Conservation (phyloP, 352 stramenopile species). For the Phytophthora agathidicida region DNA sequence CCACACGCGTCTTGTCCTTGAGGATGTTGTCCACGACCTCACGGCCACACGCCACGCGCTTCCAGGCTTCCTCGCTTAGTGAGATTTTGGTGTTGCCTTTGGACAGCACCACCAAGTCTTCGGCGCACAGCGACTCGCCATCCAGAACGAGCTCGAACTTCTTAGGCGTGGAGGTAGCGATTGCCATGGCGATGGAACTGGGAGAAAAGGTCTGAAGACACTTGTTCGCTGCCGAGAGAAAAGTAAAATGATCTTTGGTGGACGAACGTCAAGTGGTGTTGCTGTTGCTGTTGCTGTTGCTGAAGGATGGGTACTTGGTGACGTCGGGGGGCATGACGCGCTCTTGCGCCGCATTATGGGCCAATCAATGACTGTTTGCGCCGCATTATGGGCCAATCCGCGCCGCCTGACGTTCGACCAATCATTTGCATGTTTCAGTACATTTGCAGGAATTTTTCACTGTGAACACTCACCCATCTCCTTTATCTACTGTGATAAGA, state of each 20-base stretch:
- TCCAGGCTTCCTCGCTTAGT: conserved; percentile 73
- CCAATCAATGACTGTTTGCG: too few relatives aligned
- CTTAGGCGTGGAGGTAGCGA: conserved; percentile 7
- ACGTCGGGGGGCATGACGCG: conserved; percentile 25
- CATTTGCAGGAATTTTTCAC: too few relatives aligned
- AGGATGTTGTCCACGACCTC: conserved; percentile 91
- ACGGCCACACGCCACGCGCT: conserved; percentile 68
- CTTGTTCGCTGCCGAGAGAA: conserved; percentile 26
- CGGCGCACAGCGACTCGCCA: conserved; percentile 66
- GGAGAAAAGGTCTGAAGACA: not conserved
- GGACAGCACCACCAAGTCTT: conserved; percentile 77
- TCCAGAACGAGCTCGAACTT: conserved; percentile 56
- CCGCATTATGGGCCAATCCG: too few relatives aligned
- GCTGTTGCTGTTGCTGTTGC: conserved; percentile 21
- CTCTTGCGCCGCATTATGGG: conserved; percentile 9
- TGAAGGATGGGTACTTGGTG: conserved; percentile 11
- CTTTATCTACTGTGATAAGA: too few relatives aligned
- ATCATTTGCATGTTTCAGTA: too few relatives aligned
- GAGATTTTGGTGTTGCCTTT: conserved; percentile 61
- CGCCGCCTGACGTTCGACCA: too few relatives aligned
- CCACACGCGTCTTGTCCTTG: conserved; percentile 74
- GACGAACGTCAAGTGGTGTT: conserved; percentile 5
- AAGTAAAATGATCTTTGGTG: conserved; percentile 25
- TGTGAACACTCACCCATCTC: too few relatives aligned
- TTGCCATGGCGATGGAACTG: conserved; percentile 9